A percentile compares a stretch with the other conserved stretches of the same genome.
These are phyloP conservation scores for Crithidia thermophila DNA, from an alignment of 208 protist genomes.

Conservation along the genomic window DNA sequence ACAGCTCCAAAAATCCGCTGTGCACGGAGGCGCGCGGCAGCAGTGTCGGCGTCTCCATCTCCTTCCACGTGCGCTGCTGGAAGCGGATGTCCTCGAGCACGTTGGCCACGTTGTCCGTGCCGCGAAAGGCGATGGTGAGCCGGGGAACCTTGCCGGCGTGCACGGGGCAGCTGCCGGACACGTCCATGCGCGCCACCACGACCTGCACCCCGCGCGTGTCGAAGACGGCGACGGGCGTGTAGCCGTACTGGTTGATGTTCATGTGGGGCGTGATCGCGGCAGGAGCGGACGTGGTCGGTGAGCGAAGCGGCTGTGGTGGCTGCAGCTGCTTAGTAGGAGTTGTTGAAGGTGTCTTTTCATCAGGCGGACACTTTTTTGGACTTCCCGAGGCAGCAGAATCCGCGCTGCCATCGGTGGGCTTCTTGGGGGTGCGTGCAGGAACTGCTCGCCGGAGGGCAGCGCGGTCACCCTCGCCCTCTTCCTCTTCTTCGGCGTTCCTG, in stretches of 20 bases:
- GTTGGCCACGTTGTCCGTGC: slow-evolving; percentile 77
- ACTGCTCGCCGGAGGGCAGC: no score
- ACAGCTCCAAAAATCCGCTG: slow-evolving; percentile 81
- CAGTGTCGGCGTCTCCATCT: slow-evolving; percentile 53
- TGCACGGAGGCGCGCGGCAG: slow-evolving; percentile 58
- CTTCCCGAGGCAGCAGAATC: no score
- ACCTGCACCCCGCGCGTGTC: slow-evolving; percentile 72
- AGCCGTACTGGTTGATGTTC: slow-evolving; percentile 75
- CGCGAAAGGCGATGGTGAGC: slow-evolving; percentile 81
- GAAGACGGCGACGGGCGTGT: slow-evolving; percentile 62
- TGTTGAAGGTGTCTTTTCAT: no score
- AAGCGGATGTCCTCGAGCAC: slow-evolving; percentile 72
- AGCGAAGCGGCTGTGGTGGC: background rate
- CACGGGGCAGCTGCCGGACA: slow-evolving; percentile 27
- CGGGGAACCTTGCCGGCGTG: slow-evolving; percentile 50
- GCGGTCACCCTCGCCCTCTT: no score
- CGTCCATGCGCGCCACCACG: slow-evolving; percentile 61
- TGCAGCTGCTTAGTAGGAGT: background rate
- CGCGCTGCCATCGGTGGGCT: no score
- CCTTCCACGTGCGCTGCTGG: slow-evolving; percentile 59
- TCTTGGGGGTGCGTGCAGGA: no score
- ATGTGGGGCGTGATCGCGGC: slow-evolving; percentile 43
- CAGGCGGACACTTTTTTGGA: no score
- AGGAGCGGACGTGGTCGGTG: background rate
- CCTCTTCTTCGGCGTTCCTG: no score